Evolutionary conservation across 192 early-diverging fungal species (phyloP).

Genomic region (Podila epigama): DNA sequence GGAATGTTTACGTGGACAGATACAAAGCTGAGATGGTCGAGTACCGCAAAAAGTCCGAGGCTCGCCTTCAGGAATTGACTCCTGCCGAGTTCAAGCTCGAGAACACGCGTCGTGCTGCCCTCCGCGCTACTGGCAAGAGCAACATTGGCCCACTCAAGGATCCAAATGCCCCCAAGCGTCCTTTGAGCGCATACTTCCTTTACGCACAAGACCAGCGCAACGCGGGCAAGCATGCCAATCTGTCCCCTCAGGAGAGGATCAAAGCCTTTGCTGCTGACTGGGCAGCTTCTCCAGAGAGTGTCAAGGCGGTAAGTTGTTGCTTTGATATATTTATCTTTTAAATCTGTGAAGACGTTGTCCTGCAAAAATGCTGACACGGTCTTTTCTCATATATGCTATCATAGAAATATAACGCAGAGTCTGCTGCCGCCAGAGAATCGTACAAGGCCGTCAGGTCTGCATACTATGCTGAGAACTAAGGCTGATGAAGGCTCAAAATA

Average conservation of each 20-base stretch:
- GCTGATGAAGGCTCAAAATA: background rate
- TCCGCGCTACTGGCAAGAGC: conserved; percentile 36
- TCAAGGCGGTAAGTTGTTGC: conserved; percentile 6
- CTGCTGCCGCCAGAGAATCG: background rate
- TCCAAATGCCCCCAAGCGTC: conserved; percentile 51
- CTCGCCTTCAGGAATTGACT: conserved; percentile 29
- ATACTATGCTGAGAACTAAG: conserved; percentile 11
- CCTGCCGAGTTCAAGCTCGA: conserved; percentile 32
- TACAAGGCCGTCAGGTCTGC: conserved; percentile 23
- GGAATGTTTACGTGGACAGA: conserved; percentile 25
- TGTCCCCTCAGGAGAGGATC: conserved; percentile 15
- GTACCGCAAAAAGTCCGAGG: conserved; percentile 17
- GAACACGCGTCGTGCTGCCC: conserved; percentile 33
- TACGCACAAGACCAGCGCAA: conserved; percentile 32
- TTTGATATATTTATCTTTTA: background rate
- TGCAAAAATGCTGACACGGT: background rate
- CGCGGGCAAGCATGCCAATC: background rate
- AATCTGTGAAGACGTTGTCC: too few species aligned
- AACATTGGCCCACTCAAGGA: conserved; percentile 22
- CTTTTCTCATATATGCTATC: background rate
- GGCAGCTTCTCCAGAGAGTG: background rate
- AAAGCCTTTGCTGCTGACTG: conserved; percentile 19
- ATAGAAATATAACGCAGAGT: background rate
- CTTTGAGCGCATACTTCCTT: conserved; percentile 33
- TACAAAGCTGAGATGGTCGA: conserved; percentile 7